phyloP scores from a whole-genome alignment of 2,329 filamentous ascomycete species.

The Colletotrichum echinochloae region DNA sequence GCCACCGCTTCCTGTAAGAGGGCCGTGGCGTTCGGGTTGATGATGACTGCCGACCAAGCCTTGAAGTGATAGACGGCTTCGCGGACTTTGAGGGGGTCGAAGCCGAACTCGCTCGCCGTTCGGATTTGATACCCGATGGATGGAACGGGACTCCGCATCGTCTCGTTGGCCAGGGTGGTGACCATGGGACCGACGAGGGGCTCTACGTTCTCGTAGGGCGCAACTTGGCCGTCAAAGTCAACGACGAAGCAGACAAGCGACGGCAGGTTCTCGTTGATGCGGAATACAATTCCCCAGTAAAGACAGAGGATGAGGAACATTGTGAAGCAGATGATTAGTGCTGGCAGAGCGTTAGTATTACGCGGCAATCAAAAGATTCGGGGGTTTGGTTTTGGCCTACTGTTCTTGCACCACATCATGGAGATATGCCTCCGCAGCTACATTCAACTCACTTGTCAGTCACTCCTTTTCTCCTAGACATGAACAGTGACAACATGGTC shows the following conservation, averaged over 20 bases:
- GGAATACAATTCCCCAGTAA: conserved; percentile 28
- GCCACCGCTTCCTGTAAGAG: conserved; percentile 14
- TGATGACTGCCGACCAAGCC: conserved; percentile 25
- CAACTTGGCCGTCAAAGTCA: conserved; percentile 19
- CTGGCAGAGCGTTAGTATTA: neutral
- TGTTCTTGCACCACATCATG: conserved; percentile 28
- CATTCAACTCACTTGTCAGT: neutral
- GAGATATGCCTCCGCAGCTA: conserved; percentile 25
- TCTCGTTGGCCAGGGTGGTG: conserved; percentile 18
- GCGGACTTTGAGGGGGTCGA: conserved; percentile 21
- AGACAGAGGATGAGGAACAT: conserved; percentile 21
- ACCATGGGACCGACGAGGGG: conserved; percentile 17
- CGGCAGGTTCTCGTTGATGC: conserved; percentile 24
- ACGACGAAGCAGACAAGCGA: conserved; percentile 26
- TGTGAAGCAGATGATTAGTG: conserved; percentile 19
- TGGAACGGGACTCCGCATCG: conserved; percentile 3
- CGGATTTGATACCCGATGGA: conserved; percentile 31
- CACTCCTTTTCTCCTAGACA: neutral
- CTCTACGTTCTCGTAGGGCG: conserved; percentile 2
- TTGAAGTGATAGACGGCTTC: conserved; percentile 27
- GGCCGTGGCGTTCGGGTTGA: conserved; percentile 27
- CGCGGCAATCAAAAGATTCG: neutral
- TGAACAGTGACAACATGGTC: neutral
- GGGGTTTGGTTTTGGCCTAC: neutral
- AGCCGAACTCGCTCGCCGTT: conserved; percentile 20